A percentile compares a stretch with the other conserved stretches of the same genome.
Conservation (phyloP, 768 basidiomycete genomes). For the Ramaria rubella region DNA sequence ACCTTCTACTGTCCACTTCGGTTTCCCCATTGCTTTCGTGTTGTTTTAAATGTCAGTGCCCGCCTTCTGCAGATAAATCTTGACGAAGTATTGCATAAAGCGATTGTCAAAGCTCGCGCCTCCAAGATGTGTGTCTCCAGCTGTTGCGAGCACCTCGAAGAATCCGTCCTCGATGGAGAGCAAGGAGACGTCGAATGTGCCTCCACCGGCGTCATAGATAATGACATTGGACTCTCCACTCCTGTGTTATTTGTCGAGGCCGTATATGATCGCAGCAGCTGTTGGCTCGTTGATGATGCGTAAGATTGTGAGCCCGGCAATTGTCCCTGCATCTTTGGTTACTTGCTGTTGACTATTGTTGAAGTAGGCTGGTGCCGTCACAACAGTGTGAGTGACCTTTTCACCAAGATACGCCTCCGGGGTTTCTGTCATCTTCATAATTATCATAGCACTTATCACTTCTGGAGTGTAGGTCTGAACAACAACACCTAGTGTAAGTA, state of each 20-base stretch:
- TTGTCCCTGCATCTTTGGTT: slow-evolving; percentile 48
- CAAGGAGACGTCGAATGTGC: slow-evolving; percentile 36
- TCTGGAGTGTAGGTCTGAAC: slow-evolving; percentile 26
- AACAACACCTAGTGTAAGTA: not conserved
- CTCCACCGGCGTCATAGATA: slow-evolving; percentile 37
- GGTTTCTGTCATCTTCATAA: slow-evolving; percentile 67
- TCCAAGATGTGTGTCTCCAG: slow-evolving; percentile 38
- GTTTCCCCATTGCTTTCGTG: slow-evolving; percentile 42
- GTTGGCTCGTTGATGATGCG: slow-evolving; percentile 54
- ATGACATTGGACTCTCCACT: slow-evolving; percentile 36
- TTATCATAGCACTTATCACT: slow-evolving; percentile 44
- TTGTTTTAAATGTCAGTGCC: slow-evolving; percentile 40
- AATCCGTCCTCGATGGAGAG: slow-evolving; percentile 37
- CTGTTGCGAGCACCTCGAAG: slow-evolving; percentile 32
- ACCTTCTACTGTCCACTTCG: slow-evolving; percentile 47
- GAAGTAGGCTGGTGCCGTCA: slow-evolving; percentile 98
- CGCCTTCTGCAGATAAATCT: slow-evolving; percentile 39
- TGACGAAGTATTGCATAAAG: slow-evolving; percentile 42
- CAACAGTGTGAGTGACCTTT: slow-evolving; percentile 94
- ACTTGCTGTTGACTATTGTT: slow-evolving; percentile 91
- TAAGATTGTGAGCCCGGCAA: slow-evolving; percentile 47
- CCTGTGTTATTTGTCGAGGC: slow-evolving; percentile 27
- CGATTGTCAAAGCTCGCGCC: slow-evolving; percentile 40
- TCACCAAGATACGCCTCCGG: slow-evolving; percentile 96
- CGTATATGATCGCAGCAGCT: not conserved